Evolutionary conservation across 768 basidiomycete species (phyloP).

Genomic region (Collybia mongolica): DNA sequence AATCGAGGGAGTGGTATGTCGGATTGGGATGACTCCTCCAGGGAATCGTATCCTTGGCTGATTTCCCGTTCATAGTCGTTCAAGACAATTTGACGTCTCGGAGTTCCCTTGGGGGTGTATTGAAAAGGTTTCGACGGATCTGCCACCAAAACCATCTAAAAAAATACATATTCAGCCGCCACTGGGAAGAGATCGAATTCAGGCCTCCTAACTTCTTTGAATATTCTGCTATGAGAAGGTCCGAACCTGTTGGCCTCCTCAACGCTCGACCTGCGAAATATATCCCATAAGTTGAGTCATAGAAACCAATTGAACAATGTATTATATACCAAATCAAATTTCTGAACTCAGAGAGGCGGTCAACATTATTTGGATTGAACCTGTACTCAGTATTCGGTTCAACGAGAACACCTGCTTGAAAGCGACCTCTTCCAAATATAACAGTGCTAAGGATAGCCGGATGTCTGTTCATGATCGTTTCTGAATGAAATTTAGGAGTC

Average conservation of each 20-base stretch:
- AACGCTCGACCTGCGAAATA: slow-evolving; percentile 34
- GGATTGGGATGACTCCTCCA: slow-evolving; percentile 28
- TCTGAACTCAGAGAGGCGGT: slow-evolving; percentile 27
- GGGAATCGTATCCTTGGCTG: slow-evolving; percentile 28
- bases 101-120: slow-evolving; percentile 25
- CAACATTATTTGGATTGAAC: slow-evolving; percentile 29
- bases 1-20: slow-evolving; percentile 21
- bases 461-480: slow-evolving; percentile 29
- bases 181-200: not conserved
- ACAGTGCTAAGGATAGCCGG: slow-evolving; percentile 28
- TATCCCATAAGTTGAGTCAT: not conserved
- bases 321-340: slow-evolving; percentile 30
- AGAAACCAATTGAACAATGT: not conserved
- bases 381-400: slow-evolving; percentile 25
- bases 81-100: slow-evolving; percentile 34
- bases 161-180: not conserved
- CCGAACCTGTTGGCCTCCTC: slow-evolving; percentile 36
- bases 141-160: slow-evolving; percentile 40
- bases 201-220: slow-evolving; percentile 34
- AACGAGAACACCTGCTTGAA: slow-evolving; percentile 39
- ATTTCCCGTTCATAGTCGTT: slow-evolving; percentile 39
- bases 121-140: slow-evolving; percentile 32
- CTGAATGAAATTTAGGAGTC: slow-evolving; percentile 1
- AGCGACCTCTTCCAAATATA: slow-evolving; percentile 40
- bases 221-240: slow-evolving; percentile 41